Evolutionary conservation across 2,329 filamentous ascomycete genomes (phyloP), one percentile per base, ranked within the genome.

Genomic region (Aspergillus vadensis): DNA sequence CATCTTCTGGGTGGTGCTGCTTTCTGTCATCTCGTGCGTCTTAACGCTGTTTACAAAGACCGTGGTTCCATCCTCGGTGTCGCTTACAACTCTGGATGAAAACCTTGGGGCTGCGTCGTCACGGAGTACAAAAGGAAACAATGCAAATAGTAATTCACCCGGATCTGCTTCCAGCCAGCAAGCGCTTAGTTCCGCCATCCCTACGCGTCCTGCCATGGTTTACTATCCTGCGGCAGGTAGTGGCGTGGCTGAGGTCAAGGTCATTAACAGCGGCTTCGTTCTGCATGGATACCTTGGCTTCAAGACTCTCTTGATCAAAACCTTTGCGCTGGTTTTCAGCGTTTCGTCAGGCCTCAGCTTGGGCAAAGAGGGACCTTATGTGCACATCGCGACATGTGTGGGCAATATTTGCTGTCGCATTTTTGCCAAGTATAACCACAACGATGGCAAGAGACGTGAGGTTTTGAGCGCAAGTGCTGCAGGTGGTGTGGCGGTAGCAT

Each of bases 201-300:
- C 79, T 71, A 69, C 71, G 69, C 63, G 74, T 0, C 85, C 89
- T 2, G 90, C 91, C 1, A 96, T 96, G 89, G 85, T 94, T 5
- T 99, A 97, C 77, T 99, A 97, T 75, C 93, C 95, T 7, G 95
- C 94, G 60, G 94, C 94, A 44, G 95, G 95, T 52, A 97, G 92
- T 77, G 95, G 95, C 69, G 95, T 99, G 12, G 95, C 95, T 6
- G 95, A 99, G 79, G 94, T 98, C 58, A 93, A 95, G 65, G 95
- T 98, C 61, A 98, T 98, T 60, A 85, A 98, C n/a, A 97, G 92
- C 70, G 95, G 95, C 5, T 99, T 98, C 71, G 94, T 99, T 58
- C 81, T 99, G 58, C 95, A 98, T 81, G 94, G 95, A 1, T 98
- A 98, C 73, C 84, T 99, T 7, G 95, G 95, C 68, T 76, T 96